Base-by-base conservation (phyloP, 2,329 filamentous ascomycete species). In the Penicillium crustosum region DNA sequence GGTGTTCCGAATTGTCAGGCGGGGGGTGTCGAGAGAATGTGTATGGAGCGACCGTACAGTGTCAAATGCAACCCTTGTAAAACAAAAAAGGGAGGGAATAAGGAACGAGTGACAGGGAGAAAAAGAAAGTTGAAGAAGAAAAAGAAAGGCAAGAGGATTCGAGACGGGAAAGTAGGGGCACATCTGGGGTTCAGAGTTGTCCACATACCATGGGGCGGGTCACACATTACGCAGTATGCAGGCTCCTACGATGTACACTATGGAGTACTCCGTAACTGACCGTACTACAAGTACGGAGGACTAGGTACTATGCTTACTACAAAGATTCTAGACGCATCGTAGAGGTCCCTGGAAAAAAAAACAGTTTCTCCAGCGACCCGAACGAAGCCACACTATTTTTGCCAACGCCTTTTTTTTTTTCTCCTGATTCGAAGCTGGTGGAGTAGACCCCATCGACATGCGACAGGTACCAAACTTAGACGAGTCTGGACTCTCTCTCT, bases 171-270 rank as follows among this genome's bases (percentile, higher is more conserved):
- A 52, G 51, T 55, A 55, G 45, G 53, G 53, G 53, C 53, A 49
- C 53, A 55, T 56, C 53, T 56, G 53, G 53, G 53, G 53, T 55
- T 55, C 53, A 44, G 31, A 45, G 29, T 49, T 55, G 53, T 52
- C 53, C 53, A 44, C 53, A 56, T 56, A 52, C 53, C 53, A 56
- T 56, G 47, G 53, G 53, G 53, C 53, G 53, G 53, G 53, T 44
- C 53, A n/a, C 39, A 43, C 38, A 51, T 51, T 49, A 31, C 49
- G 27, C 29, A 48, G 31, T 23, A 23, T 23, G 44, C 15, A 48
- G 31, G 44, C 44, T 48, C 43, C 29, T 47, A 48, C 29, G 17
- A 21, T 31, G 27, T 19, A 12, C 6, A 12, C 5, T 29, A 43
- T 29, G 35, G 17, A 36, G 35, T 36, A 29, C 19, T n/a, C n/a